Base-by-base conservation (phyloP, 108 stramenopile species). In the Nitzschia sp. region DNA sequence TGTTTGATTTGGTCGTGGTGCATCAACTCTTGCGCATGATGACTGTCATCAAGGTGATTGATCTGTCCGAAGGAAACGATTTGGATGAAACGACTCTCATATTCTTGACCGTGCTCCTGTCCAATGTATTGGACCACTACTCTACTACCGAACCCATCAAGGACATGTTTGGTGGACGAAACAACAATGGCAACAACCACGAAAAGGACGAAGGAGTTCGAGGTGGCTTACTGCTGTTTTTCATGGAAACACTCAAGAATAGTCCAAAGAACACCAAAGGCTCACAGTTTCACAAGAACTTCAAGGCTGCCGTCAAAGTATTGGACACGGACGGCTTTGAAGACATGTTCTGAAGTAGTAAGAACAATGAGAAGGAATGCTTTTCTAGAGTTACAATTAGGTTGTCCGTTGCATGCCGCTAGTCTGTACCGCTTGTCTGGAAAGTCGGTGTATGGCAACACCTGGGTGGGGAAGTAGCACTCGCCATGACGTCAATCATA, bases 181-280 rank as follows among this genome's bases (percentile, higher is more conserved):
- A 60, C 10, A n/a, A 69, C 46, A 44, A 63, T 34, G 3, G 64
- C 58, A 46, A 60, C 43, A 15, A 17, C n/a, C 55, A 70, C 26
- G 75, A 80, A 10, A 73, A 73, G 25, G 73, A 67, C 22, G 76
- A 82, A 51, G 81, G 68, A 19, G 66, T 90, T 10, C 50, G 79
- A 41, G 87, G 86, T 43, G 86, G 84, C 39, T 64, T 94, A n/a
- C 80, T 86, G 21, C 41, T 91, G 10, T 94, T 94, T 59, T 80
- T 94, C 24, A 46, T 94, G 63, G 88, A 90, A 54, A 86, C 86
- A 15, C 63, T 94, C 44, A 88, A 91, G 77, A 58, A 75, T 22
- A 91, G 86, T 54, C 93, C 93, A 24, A 94, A 92, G 69, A 89
- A 94, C 75, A 70, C 77, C 34, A 84, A 85, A 61, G 89, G 84